phyloP scores from a whole-genome alignment of 2,329 filamentous ascomycete species.

The Arthrobotrys megalospora region DNA sequence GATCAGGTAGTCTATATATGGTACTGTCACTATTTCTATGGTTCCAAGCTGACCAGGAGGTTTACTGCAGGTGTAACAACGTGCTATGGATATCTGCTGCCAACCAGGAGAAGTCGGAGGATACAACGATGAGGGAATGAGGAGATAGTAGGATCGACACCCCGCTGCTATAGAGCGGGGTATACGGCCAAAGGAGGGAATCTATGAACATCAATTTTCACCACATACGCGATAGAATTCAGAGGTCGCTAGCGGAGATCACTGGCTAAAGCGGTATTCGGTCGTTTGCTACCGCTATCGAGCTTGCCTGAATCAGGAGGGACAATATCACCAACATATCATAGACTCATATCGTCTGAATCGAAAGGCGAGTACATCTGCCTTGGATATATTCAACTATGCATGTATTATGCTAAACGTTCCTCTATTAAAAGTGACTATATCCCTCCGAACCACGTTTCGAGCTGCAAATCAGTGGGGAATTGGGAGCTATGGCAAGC shows the following conservation, averaged over 20 bases:
- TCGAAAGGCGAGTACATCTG: constrained; percentile 60
- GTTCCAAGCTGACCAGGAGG: constrained; percentile 4
- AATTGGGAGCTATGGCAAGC: background rate
- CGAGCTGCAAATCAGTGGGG: background rate
- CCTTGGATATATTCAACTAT: constrained; percentile 49
- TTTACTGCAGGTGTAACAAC: constrained; percentile 83
- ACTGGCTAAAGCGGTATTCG: background rate
- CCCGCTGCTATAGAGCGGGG: background rate
- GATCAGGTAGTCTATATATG: constrained; percentile 76
- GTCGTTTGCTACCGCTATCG: background rate
- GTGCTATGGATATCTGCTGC: constrained; percentile 83
- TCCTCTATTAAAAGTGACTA: constrained; percentile 44
- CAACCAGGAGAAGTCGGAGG: constrained; percentile 68
- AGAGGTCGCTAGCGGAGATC: constrained; percentile 3
- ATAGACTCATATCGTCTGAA: constrained; percentile 38
- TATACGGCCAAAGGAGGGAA: background rate
- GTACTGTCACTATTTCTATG: background rate
- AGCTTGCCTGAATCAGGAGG: background rate
- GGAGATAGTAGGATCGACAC: constrained; percentile 30
- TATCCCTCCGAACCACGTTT: background rate
- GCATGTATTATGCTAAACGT: constrained; percentile 56
- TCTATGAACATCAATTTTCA: constrained; percentile 5
- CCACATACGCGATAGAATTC: constrained; percentile 3
- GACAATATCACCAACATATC: constrained; percentile 26
- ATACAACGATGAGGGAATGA: constrained; percentile 70